Base-by-base conservation (phyloP, 2,329 filamentous ascomycete genomes). In the Fusarium sp. region DNA sequence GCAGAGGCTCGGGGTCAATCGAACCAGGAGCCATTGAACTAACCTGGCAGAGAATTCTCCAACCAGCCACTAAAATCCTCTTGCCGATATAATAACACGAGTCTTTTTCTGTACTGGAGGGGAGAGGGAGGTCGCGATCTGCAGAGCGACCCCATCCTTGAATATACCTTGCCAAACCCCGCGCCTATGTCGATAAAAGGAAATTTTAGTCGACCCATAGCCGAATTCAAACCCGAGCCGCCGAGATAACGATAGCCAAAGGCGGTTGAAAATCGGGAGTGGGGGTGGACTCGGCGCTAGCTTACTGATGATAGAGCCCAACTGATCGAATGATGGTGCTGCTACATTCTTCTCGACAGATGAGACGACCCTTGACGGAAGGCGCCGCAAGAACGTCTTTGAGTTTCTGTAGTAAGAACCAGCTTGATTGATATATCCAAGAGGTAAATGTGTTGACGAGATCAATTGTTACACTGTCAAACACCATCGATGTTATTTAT, bases 301-400 rank as follows among this genome's bases (percentile, higher is more conserved):
- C 25, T 53, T 12, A 53, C 39, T 42, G 14, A 31, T 56, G 56
- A 53, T 41, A 41, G 56, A 33, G 15, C 35, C 20, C 1, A 29
- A 39, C 18, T 56, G n/a, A 47, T 59, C 56, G 56, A 53, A 59
- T 59, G 35, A 59, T 53, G 45, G 25, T 59, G 17, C 27, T 33
- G 45, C 27, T 52, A 41, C n/a, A 31, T 46, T 46, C 27, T 7
- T 13, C 13, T 45, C 17, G 7, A 25, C 20, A 17, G 35, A 59
- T 59, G 56, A n/a, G 35, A 53, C 45, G 56, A 53, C 25, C 25
- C 25, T 31, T 59, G 7, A 18, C 56, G 56, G 56, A 53, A 33
- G 45, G 39, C 45, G 56, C 56, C 56, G 56, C 18, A 38, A 31
- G n/a, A 33, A 52, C 15, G 15, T 12, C 11, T 13, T 12, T 4